phyloP scores from a whole-genome alignment of 805 yeast species.

The Tetrapisispora pingtungensis region DNA sequence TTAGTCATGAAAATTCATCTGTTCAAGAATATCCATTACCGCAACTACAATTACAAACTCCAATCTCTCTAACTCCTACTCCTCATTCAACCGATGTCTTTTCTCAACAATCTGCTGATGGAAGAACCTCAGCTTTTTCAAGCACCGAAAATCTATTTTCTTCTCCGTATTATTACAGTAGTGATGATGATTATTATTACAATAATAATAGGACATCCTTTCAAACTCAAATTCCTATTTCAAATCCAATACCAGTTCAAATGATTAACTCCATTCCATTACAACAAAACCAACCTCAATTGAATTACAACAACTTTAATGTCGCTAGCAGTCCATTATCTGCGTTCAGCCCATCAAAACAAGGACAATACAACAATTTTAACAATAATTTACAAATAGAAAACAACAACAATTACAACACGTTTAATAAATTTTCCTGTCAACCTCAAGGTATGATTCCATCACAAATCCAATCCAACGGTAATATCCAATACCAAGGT shows the following conservation, averaged over 20 bases:
- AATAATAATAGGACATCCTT: not conserved
- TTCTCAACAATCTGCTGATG: conserved; percentile 3
- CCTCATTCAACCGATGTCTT: not conserved
- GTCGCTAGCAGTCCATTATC: conserved; percentile 1
- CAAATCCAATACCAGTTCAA: not conserved
- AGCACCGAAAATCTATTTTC: conserved; percentile 8
- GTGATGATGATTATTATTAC: conserved; percentile 1
- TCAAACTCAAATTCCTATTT: not conserved
- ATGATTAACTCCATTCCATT: not conserved
- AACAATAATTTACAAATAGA: too few relatives aligned
- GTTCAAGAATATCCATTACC: conserved; percentile 4
- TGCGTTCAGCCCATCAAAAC: not conserved
- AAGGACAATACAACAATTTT: not conserved
- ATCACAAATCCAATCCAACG: not conserved
- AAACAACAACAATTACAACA: not conserved
- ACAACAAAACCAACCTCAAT: not conserved
- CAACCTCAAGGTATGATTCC: not conserved
- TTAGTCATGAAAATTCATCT: conserved; percentile 14
- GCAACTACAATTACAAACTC: conserved; percentile 10
- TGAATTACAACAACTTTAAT: not conserved
- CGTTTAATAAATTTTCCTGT: not conserved
- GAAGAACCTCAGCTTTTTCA: not conserved
- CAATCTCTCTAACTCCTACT: conserved; percentile 2
- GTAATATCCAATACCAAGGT: not conserved
- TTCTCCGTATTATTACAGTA: conserved; percentile 3